A percentile compares a stretch with the other conserved stretches of the same genome.
Conservation (phyloP, 2,329 filamentous ascomycete species). For the Fusarium kyushuense region DNA sequence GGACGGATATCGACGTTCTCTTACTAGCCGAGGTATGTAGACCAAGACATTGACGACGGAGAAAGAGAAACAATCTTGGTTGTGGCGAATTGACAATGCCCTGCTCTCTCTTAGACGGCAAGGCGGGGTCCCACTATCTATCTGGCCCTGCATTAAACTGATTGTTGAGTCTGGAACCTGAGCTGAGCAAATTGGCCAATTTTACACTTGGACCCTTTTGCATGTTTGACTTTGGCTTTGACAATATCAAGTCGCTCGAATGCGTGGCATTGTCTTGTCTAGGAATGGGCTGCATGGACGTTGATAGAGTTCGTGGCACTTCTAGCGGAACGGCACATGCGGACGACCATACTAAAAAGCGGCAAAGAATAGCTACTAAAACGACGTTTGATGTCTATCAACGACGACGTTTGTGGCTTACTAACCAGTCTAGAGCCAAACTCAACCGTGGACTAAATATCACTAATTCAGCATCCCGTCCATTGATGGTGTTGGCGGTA, state of each 20-base stretch:
- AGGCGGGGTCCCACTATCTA: background rate
- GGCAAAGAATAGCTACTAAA: background rate
- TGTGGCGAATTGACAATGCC: background rate
- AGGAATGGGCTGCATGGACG: background rate
- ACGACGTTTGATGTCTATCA: background rate
- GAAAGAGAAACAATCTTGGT: background rate
- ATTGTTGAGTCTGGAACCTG: constrained; percentile 6
- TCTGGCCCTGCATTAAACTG: constrained; percentile 1
- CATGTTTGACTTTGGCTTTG: background rate
- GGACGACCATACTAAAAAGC: background rate
- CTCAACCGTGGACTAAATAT: background rate
- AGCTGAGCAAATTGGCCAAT: background rate
- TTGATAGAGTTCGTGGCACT: constrained; percentile 20
- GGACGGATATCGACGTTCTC: background rate
- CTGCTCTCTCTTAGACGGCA: background rate
- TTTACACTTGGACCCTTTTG: background rate
- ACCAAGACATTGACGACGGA: constrained; percentile 12
- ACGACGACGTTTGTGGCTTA: background rate
- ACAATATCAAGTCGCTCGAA: background rate
- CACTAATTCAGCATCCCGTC: background rate
- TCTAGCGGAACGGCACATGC: constrained; percentile 3
- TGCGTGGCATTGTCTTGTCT: constrained; percentile 1
- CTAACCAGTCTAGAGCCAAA: background rate
- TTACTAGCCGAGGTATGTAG: constrained; percentile 10
- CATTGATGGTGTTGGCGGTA: background rate